Evolutionary conservation across 768 basidiomycete species (phyloP), one percentile per base, ranked within the genome.

Genomic region (Sporobolomyces phaffii): DNA sequence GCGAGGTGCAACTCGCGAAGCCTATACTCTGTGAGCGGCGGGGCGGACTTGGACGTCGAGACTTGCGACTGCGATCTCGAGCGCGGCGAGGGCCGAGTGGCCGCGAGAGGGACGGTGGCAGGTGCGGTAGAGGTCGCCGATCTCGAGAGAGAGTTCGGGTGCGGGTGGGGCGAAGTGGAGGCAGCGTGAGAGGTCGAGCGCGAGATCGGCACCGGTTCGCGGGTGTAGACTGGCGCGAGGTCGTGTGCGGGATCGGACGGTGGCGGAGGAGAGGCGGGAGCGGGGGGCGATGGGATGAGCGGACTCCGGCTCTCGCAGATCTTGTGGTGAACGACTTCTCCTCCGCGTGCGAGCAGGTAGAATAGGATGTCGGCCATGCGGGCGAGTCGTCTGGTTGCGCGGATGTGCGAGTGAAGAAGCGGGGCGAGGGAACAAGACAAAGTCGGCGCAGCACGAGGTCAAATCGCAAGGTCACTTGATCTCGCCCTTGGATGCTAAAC

Each of bases 21-120:
- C 34, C 31, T n/a, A 43, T 44, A 43, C 44, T 68, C 66, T 2
- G 66, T 68, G n/a, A 68, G 33, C 1, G 47, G 38, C 1, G 54
- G 29, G 4, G 17, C n/a, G 8, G 5, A 26, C 20, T 9, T n/a
- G 20, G 44, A 1, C 20, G 33, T 10, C 6, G 15, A 3, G 9
- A 40, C 13, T n/a, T 45, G 41, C 14, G 56, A 58, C 24, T 9
- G 26, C 11, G 47, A 48, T 5, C 20, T 31, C 41, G 5, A 2
- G 40, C 3, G 2, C 56, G 41, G 10, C 20, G 29, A 9, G 29
- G 56, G 36, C 17, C 56, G 8, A 2, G 29, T 11, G 5, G 56
- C 15, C 24, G 54, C 6, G 38, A 20, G 9, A 8, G n/a, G 18
- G 44, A 24, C n/a, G 44, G 7, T 49, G 6, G 41, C 24, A 43